Conservation (phyloP, 177 flowering plant species). For the Telopea speciosissima region DNA sequence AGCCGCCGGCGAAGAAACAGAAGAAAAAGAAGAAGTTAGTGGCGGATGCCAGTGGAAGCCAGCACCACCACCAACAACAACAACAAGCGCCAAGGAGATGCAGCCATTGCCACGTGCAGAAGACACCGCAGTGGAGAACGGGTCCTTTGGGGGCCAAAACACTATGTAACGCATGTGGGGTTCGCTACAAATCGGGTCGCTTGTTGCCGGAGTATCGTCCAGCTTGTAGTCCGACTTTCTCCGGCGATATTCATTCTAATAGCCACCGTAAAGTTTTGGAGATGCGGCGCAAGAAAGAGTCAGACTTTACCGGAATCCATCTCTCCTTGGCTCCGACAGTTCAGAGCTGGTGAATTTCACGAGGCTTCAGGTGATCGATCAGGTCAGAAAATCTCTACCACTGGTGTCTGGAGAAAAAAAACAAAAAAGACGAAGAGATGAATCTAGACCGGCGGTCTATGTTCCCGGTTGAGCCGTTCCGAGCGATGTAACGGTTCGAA, state of each 20-base stretch:
- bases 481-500: background rate
- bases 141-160: constrained; percentile 93
- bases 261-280: constrained; percentile 88
- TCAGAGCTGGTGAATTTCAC: constrained; percentile 14
- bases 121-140: constrained; percentile 96
- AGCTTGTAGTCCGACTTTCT: constrained; percentile 88
- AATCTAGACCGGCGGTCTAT: too few species aligned
- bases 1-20: constrained; percentile 43
- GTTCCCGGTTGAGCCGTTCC: background rate
- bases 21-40: constrained; percentile 36
- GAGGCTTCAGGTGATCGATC: background rate
- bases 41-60: constrained; percentile 9
- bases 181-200: constrained; percentile 90
- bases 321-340: constrained; percentile 6
- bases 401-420: too few species aligned
- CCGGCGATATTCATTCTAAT: constrained; percentile 68
- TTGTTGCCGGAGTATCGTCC: constrained; percentile 91
- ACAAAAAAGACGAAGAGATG: too few species aligned
- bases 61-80: background rate
- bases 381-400: background rate
- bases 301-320: constrained; percentile 4
- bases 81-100: constrained; percentile 41
- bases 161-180: constrained; percentile 95
- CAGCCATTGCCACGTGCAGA: constrained; percentile 78
- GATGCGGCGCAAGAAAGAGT: constrained; percentile 67